These are phyloP conservation scores for Penicillium daleae DNA, from an alignment of 495 filamentous ascomycete species.

Conservation along the genomic window DNA sequence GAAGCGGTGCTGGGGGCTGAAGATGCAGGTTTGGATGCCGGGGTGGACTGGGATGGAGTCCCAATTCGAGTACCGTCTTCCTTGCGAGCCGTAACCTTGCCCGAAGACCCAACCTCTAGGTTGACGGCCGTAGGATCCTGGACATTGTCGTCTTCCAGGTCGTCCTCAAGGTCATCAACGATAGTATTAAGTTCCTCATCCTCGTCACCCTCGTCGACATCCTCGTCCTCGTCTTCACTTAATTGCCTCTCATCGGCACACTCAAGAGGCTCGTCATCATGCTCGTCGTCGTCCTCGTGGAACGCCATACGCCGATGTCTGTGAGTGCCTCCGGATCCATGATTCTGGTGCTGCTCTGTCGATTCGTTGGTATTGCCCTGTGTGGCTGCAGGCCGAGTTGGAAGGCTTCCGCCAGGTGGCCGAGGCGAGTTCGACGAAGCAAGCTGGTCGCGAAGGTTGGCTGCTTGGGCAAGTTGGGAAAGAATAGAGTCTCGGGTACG, in stretches of 20 bases:
- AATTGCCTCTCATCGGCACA: slow-evolving; percentile 93
- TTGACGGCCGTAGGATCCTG: slow-evolving; percentile 89
- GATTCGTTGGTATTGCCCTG: slow-evolving; percentile 36
- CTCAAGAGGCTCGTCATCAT: slow-evolving; percentile 70
- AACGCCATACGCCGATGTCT: slow-evolving; percentile 53
- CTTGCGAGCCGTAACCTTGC: slow-evolving; percentile 93
- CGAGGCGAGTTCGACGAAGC: slow-evolving; percentile 34
- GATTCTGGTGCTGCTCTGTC: slow-evolving; percentile 28
- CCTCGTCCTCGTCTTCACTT: slow-evolving; percentile 74
- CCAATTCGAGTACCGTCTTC: slow-evolving; percentile 91
- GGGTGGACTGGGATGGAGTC: slow-evolving; percentile 74
- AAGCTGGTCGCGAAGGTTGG: slow-evolving; percentile 53
- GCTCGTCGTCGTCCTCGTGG: slow-evolving; percentile 60
- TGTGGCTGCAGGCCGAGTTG: slow-evolving; percentile 32
- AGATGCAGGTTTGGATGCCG: slow-evolving; percentile 52
- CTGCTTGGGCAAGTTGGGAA: slow-evolving; percentile 81
- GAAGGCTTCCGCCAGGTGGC: slow-evolving; percentile 27
- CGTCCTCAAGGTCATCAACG: slow-evolving; percentile 87
- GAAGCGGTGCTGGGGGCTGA: slow-evolving; percentile 40
- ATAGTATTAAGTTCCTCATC: slow-evolving; percentile 79
- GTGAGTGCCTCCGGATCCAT: slow-evolving; percentile 48
- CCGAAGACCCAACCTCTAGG: slow-evolving; percentile 86
- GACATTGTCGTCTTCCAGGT: slow-evolving; percentile 72
- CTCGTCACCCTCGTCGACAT: slow-evolving; percentile 67
- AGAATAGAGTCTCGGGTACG: slow-evolving; percentile 68